Conservation (phyloP, 2,329 filamentous ascomycete genomes). For the Alternaria postmessia region DNA sequence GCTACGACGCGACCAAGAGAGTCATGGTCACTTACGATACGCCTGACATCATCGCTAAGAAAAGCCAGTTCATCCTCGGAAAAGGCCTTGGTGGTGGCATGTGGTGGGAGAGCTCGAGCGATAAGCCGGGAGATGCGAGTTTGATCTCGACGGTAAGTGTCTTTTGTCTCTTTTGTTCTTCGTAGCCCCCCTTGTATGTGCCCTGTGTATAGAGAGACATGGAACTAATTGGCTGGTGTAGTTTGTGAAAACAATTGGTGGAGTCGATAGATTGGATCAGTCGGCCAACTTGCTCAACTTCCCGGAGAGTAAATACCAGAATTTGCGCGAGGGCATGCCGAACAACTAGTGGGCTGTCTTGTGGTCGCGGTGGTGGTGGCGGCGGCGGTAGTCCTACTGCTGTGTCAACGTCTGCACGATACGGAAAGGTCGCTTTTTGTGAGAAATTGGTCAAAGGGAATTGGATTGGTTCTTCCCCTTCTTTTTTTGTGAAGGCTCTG, state of each 20-base stretch:
- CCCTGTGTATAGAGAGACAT: background rate
- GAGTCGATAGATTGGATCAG: constrained; percentile 59
- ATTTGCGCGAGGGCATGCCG: constrained; percentile 55
- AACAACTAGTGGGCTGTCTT: constrained; percentile 18
- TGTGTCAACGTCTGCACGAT: background rate
- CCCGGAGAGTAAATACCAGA: constrained; percentile 74
- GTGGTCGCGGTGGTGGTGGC: background rate
- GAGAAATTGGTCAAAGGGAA: background rate
- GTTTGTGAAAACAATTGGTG: constrained; percentile 65
- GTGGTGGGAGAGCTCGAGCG: constrained; percentile 50
- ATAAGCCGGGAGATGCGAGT: constrained; percentile 43
- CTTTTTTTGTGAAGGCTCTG: background rate
- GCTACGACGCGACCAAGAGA: constrained; percentile 36
- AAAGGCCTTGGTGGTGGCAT: constrained; percentile 48
- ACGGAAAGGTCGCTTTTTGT: too few species aligned
- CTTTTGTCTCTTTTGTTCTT: background rate
- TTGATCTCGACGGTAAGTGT: constrained; percentile 42
- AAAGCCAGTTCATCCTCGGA: constrained; percentile 35
- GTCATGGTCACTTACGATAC: constrained; percentile 48
- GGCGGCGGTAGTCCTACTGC: too few species aligned
- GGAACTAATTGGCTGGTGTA: constrained; percentile 19
- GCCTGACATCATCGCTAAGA: constrained; percentile 40
- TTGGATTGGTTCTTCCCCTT: background rate
- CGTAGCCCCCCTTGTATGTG: background rate
- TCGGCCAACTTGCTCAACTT: constrained; percentile 69